Evolutionary conservation across 2,329 filamentous ascomycete species (phyloP), one percentile per base, ranked within the genome.

Genomic region (Cercospora zeina): DNA sequence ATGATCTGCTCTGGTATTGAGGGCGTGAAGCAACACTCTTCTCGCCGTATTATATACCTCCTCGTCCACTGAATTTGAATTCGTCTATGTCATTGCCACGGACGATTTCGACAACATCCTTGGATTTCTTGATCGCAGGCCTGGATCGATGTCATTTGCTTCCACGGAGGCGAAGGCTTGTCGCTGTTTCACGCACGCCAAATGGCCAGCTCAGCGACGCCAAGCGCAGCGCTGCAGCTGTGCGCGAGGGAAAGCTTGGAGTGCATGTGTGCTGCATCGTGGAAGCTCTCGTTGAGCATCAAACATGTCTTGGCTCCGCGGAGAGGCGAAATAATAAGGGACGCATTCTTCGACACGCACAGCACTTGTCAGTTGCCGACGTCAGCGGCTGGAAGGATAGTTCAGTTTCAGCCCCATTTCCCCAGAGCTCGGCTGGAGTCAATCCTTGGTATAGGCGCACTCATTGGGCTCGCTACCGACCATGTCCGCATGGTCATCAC

Each of bases 131-230:
- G 36, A 47, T 45, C 13, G 55, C 55, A 27, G 34, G 37, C 42
- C 55, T 56, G 55, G 55, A 49, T 39, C 55, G 24, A 58, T 58
- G 55, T 58, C 39, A 58, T 49, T 34, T 39, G 14, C 11, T 13
- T 9, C 14, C 39, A n/a, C 21, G 27, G 34, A 31, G 16, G 27
- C 19, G 13, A 56, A 56, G 13, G 54, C 54, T 56, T 56, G 36
- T 56, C 37, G 54, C 21, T 8, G 5, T 36, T 30, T 31, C 21
- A 36, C 19, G 37, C 16, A 14, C 9, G 21, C 30, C 31, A 39
- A 49, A n/a, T 58, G 55, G 55, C 14, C 27, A 30, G 24, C 24
- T 49, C 31, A 45, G 16, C 55, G 16, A 13, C 27, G 30, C 31
- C 34, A 27, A 19, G 39, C 13, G n/a, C 39, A 58, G 11, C 2